Conservation (phyloP, 2,329 filamentous ascomycete genomes). For the Phialophora macrospora region DNA sequence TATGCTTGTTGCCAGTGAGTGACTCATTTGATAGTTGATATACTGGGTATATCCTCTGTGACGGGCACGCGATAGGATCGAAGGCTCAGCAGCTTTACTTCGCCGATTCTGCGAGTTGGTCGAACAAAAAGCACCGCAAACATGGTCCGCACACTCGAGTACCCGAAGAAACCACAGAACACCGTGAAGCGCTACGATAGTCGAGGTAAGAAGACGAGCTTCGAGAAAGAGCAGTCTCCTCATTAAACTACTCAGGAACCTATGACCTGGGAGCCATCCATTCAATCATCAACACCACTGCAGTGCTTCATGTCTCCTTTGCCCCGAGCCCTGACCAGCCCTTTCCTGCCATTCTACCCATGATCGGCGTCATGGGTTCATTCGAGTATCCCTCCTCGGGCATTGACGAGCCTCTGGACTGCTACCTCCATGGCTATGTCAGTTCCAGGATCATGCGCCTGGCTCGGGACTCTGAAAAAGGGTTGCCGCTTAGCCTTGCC, state of each 20-base stretch:
- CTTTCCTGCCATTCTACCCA: constrained; percentile 78
- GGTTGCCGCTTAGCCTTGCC: constrained; percentile 72
- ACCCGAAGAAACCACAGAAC: constrained; percentile 67
- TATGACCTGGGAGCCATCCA: constrained; percentile 78
- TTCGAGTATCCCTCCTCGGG: constrained; percentile 67
- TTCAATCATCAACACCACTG: constrained; percentile 72
- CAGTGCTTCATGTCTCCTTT: constrained; percentile 81
- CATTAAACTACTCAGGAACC: constrained; percentile 56
- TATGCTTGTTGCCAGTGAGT: background rate
- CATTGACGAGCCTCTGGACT: constrained; percentile 68
- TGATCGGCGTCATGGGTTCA: constrained; percentile 83
- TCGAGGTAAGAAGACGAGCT: constrained; percentile 57
- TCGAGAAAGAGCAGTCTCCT: background rate
- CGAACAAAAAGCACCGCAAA: constrained; percentile 20
- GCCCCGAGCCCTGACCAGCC: constrained; percentile 63
- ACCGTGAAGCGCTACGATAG: constrained; percentile 70
- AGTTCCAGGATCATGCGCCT: constrained; percentile 76
- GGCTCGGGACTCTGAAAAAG: constrained; percentile 54
- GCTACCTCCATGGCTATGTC: constrained; percentile 86
- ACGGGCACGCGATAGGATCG: background rate
- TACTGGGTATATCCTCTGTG: background rate
- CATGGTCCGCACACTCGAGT: constrained; percentile 55
- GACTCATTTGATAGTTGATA: constrained; percentile 8
- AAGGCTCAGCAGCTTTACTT: background rate
- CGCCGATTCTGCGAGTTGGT: background rate